Conservation (phyloP, 2,329 filamentous ascomycete genomes). For the Basipetospora chlamydospora region DNA sequence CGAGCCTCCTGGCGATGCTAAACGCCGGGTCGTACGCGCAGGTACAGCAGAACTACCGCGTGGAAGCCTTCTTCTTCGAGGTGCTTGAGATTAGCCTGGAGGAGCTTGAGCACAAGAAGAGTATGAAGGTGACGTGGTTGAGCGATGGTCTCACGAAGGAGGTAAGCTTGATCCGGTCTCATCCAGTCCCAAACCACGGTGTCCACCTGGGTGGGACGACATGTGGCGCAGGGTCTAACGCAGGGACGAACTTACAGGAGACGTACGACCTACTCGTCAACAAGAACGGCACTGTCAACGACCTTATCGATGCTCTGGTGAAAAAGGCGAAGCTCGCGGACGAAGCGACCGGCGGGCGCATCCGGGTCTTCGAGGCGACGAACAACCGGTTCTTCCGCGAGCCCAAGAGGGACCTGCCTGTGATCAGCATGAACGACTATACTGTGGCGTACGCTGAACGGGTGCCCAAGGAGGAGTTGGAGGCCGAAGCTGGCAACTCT, state of each 20-base stretch:
- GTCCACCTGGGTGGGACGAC: no score
- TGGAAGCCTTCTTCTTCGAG: slow-evolving; percentile 80
- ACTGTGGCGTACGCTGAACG: slow-evolving; percentile 68
- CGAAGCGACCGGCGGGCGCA: slow-evolving; percentile 51
- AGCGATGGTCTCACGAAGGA: slow-evolving; percentile 87
- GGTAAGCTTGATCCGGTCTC: slow-evolving; percentile 29
- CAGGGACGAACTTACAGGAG: slow-evolving; percentile 48
- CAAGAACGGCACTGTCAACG: slow-evolving; percentile 68
- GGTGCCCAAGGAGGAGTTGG: slow-evolving; percentile 58
- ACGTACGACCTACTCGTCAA: slow-evolving; percentile 69
- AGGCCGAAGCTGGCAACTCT: slow-evolving; percentile 39
- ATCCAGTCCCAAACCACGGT: no score
- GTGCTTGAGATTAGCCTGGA: slow-evolving; percentile 86
- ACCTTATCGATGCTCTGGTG: slow-evolving; percentile 60
- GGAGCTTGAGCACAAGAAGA: slow-evolving; percentile 87
- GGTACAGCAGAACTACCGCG: slow-evolving; percentile 55
- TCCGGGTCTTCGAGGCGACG: slow-evolving; percentile 73
- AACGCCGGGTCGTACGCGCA: slow-evolving; percentile 50
- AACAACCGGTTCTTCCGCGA: slow-evolving; percentile 74
- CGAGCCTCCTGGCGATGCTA: slow-evolving; percentile 62
- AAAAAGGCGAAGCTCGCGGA: slow-evolving; percentile 70
- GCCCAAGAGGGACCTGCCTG: slow-evolving; percentile 52
- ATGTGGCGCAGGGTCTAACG: no score
- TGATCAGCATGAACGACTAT: slow-evolving; percentile 79
- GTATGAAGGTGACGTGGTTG: slow-evolving; percentile 67